A percentile compares a stretch with the other conserved stretches of the same genome.
phyloP scores from a whole-genome alignment of 192 early-diverging fungal genomes.

The Linderina pennispora region DNA sequence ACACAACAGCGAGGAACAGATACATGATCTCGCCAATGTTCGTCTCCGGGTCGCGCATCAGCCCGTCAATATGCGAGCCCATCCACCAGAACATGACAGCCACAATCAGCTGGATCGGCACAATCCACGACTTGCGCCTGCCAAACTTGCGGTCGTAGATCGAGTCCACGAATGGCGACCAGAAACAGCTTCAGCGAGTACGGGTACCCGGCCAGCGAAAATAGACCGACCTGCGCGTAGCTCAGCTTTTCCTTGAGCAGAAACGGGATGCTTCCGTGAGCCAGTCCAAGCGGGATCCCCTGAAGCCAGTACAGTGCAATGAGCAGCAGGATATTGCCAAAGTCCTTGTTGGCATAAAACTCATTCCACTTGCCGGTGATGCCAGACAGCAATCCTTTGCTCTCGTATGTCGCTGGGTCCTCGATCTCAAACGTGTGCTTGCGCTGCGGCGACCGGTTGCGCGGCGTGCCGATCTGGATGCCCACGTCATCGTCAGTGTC shows the following conservation, averaged over 20 bases:
- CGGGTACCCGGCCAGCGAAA: constrained; percentile 92
- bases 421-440: constrained; percentile 42
- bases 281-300: constrained; percentile 89
- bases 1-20: constrained; percentile 78
- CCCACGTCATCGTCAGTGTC: constrained; percentile 21
- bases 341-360: constrained; percentile 46
- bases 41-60: constrained; percentile 50
- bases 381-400: not conserved
- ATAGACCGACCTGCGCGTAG: constrained; percentile 88
- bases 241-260: constrained; percentile 90
- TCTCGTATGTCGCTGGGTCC: constrained; percentile 27
- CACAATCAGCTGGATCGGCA: constrained; percentile 91
- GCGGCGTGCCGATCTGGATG: constrained; percentile 27
- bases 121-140: constrained; percentile 94
- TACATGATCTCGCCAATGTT: constrained; percentile 57
- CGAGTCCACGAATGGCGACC: constrained; percentile 97
- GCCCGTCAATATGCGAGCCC: constrained; percentile 67
- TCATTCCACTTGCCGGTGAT: constrained; percentile 14
- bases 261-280: constrained; percentile 89
- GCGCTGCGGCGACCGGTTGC: constrained; percentile 12
- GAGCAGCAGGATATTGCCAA: constrained; percentile 49
- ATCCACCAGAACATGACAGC: constrained; percentile 76
- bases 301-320: constrained; percentile 73
- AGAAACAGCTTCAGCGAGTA: constrained; percentile 97
- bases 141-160: constrained; percentile 77